These are phyloP conservation scores for Pseudocercospora eumusae DNA, from an alignment of 2,329 filamentous ascomycete genomes.

Conservation along the genomic window DNA sequence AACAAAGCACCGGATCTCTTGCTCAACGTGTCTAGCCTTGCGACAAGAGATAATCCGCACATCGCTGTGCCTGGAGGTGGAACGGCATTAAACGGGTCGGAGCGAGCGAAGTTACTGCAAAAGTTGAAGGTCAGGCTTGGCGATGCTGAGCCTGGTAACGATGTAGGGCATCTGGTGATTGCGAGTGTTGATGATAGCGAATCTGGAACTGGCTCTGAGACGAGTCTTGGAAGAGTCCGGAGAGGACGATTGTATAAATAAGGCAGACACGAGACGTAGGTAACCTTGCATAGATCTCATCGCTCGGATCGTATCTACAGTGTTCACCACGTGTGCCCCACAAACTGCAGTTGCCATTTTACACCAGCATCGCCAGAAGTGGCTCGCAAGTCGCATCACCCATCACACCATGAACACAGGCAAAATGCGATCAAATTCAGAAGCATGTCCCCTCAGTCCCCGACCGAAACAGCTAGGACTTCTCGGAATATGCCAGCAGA, in stretches of 20 bases:
- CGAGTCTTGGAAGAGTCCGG: neutral
- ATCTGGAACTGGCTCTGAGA: neutral
- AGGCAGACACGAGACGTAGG: neutral
- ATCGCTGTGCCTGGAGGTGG: neutral
- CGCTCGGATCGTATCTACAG: no score
- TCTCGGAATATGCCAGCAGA: no score
- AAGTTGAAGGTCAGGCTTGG: neutral
- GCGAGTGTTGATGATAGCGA: neutral
- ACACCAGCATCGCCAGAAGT: no score
- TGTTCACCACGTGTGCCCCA: no score
- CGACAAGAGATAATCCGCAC: neutral
- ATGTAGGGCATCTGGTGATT: neutral
- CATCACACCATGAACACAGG: no score
- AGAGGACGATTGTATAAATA: neutral
- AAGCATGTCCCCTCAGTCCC: no score
- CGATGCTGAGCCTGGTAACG: neutral
- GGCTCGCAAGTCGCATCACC: no score
- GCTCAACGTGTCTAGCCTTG: neutral
- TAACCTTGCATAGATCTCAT: no score
- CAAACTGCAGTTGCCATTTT: no score
- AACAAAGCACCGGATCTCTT: neutral
- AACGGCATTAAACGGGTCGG: neutral
- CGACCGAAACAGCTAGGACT: no score
- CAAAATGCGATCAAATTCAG: no score
- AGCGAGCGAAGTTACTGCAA: slow-evolving; percentile 1